phyloP scores from a whole-genome alignment of 768 basidiomycete species.

The Paxillus rubicundulus region DNA sequence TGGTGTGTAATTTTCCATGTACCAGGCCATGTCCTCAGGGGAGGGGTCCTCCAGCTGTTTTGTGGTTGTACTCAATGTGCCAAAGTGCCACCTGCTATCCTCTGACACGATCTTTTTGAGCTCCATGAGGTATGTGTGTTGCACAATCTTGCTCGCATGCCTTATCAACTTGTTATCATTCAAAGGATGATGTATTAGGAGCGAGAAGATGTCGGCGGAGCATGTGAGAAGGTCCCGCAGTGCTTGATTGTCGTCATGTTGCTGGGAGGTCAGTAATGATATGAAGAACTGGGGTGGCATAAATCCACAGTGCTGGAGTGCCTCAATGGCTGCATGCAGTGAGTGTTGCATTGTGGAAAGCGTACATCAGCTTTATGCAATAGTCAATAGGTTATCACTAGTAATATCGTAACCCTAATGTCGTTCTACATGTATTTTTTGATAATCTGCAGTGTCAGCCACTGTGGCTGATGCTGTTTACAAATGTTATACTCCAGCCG shows the following conservation, averaged over 20 bases:
- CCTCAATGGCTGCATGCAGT: constrained; percentile 13
- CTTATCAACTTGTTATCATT: not conserved
- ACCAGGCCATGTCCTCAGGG: constrained; percentile 10
- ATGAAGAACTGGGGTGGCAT: constrained; percentile 3
- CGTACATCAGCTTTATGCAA: too few species aligned
- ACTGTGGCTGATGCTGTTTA: constrained; percentile 2
- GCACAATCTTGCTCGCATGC: not conserved
- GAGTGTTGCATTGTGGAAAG: not conserved
- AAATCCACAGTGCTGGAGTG: constrained; percentile 22
- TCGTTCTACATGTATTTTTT: not conserved
- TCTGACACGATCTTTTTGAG: not conserved
- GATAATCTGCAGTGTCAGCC: not conserved
- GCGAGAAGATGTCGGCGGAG: not conserved
- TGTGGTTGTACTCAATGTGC: not conserved
- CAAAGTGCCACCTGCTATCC: constrained; percentile 12
- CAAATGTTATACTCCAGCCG: constrained; percentile 7
- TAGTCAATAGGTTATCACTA: not conserved
- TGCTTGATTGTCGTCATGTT: not conserved
- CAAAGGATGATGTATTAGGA: not conserved
- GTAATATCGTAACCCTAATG: not conserved
- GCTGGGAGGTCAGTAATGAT: not conserved
- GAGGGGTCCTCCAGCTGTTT: constrained; percentile 9
- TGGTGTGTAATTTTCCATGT: constrained; percentile 7
- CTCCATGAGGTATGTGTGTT: not conserved
- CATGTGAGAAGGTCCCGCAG: not conserved